Evolutionary conservation across 371 early-diverging fungal species (phyloP).

Genomic region (Saksenaea oblongispora): DNA sequence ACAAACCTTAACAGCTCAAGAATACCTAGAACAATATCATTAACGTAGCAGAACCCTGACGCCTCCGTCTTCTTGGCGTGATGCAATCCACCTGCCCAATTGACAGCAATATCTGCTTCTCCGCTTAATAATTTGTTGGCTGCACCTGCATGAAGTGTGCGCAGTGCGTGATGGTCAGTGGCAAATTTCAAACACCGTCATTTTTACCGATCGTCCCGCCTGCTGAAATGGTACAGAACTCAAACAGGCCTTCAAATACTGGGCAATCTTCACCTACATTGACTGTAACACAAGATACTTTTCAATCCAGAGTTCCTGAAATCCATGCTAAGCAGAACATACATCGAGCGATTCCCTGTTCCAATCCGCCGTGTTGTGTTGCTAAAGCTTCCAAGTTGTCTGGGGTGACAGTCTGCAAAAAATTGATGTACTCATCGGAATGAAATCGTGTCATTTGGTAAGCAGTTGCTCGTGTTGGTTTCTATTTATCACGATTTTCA

Average conservation of each 20-base stretch:
- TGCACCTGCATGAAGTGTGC: conserved; percentile 61
- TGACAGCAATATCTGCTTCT: conserved; percentile 91
- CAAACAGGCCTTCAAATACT: conserved; percentile 95
- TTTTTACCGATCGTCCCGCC: conserved; percentile 90
- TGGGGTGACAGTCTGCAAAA: conserved; percentile 92
- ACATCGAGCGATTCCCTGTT: conserved; percentile 74
- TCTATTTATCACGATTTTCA: conserved; percentile 37
- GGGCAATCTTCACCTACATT: conserved; percentile 98
- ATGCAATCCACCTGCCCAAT: conserved; percentile 98
- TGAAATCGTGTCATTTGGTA: conserved; percentile 99
- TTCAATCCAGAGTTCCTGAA: background rate
- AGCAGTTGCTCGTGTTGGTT: conserved; percentile 87
- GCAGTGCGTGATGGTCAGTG: background rate
- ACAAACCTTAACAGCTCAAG: conserved; percentile 77
- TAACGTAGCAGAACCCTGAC: conserved; percentile 97
- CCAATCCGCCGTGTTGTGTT: conserved; percentile 69
- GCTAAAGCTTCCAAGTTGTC: conserved; percentile 86
- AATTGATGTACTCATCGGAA: conserved; percentile 99
- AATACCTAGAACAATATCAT: conserved; percentile 95
- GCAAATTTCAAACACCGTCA: background rate
- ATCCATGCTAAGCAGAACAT: conserved; percentile 18
- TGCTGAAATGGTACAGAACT: conserved; percentile 92
- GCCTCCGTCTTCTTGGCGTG: conserved; percentile 95
- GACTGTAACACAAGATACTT: conserved; percentile 45
- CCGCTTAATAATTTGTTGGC: conserved; percentile 87